These are phyloP conservation scores for Plasmopara muralis DNA, from an alignment of 352 stramenopile species.

Conservation along the genomic window DNA sequence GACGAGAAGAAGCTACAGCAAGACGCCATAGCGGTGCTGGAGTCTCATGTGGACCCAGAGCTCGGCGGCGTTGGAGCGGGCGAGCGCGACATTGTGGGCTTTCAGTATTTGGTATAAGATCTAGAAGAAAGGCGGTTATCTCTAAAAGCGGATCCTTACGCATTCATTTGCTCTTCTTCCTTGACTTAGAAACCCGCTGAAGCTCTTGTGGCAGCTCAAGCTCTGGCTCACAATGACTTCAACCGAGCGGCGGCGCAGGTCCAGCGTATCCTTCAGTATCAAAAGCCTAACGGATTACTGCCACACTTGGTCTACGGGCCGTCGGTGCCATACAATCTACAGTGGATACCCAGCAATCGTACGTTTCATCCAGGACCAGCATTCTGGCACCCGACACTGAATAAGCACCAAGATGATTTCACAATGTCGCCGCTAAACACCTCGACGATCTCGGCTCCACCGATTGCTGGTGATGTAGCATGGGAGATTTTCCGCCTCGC, in stretches of 20 bases:
- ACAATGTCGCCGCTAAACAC: slow-evolving; percentile 20
- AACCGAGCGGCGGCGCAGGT: slow-evolving; percentile 49
- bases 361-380: slow-evolving; percentile 78
- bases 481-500: slow-evolving; percentile 81
- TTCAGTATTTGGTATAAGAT: slow-evolving; percentile 62
- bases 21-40: slow-evolving; percentile 38
- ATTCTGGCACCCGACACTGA: slow-evolving; percentile 36
- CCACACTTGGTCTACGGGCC: slow-evolving; percentile 74
- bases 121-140: background rate
- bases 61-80: slow-evolving; percentile 61
- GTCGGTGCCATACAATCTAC: slow-evolving; percentile 36
- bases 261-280: slow-evolving; percentile 56
- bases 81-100: slow-evolving; percentile 40
- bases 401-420: background rate
- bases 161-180: slow-evolving; percentile 11
- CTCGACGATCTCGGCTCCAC: slow-evolving; percentile 61
- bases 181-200: slow-evolving; percentile 53
- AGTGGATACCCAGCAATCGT: slow-evolving; percentile 56
- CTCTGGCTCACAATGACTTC: slow-evolving; percentile 75
- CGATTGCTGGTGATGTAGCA: slow-evolving; percentile 67
- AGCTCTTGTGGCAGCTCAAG: slow-evolving; percentile 70
- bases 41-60: slow-evolving; percentile 52
- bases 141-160: background rate
- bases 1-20: slow-evolving; percentile 44
- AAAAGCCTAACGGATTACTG: slow-evolving; percentile 46